These are phyloP conservation scores for Helotiales sp. DNA, from an alignment of 2,329 filamentous ascomycete genomes.

Conservation along the genomic window DNA sequence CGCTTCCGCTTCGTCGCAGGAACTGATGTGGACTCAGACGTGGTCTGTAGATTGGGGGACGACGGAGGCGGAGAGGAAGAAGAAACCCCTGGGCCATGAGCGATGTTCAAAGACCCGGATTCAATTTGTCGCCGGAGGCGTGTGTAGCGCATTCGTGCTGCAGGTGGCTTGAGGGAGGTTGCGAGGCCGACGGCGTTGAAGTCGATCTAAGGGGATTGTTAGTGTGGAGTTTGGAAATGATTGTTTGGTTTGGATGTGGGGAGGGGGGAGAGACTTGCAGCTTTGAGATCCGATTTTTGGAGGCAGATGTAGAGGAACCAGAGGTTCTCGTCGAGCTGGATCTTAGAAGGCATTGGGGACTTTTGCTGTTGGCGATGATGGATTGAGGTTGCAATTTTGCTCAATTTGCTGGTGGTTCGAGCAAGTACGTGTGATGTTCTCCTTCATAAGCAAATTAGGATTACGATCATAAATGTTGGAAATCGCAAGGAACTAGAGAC, in stretches of 20 bases:
- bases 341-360: slow-evolving; percentile 45
- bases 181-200: slow-evolving; percentile 45
- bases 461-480: not conserved
- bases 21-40: not conserved
- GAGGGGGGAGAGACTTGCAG: slow-evolving; percentile 39
- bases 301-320: slow-evolving; percentile 51
- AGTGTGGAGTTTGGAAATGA: not conserved
- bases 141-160: slow-evolving; percentile 48
- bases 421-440: slow-evolving; percentile 12
- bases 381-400: not conserved
- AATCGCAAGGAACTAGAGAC: slow-evolving; percentile 2
- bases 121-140: slow-evolving; percentile 44
- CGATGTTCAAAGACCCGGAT: slow-evolving; percentile 37
- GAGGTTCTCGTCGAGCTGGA: slow-evolving; percentile 47
- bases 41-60: not conserved
- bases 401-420: not conserved
- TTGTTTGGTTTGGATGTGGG: not conserved
- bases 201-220: slow-evolving; percentile 44
- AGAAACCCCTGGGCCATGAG: slow-evolving; percentile 32
- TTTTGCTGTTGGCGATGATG: not conserved
- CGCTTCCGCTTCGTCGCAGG: not conserved
- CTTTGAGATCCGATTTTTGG: slow-evolving; percentile 46
- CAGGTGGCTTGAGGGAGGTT: slow-evolving; percentile 45
- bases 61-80: slow-evolving; percentile 3
- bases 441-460: not conserved